Base-by-base conservation (phyloP, 1,284 basidiomycete species). In the Cryptococcus jaspeensis region DNA sequence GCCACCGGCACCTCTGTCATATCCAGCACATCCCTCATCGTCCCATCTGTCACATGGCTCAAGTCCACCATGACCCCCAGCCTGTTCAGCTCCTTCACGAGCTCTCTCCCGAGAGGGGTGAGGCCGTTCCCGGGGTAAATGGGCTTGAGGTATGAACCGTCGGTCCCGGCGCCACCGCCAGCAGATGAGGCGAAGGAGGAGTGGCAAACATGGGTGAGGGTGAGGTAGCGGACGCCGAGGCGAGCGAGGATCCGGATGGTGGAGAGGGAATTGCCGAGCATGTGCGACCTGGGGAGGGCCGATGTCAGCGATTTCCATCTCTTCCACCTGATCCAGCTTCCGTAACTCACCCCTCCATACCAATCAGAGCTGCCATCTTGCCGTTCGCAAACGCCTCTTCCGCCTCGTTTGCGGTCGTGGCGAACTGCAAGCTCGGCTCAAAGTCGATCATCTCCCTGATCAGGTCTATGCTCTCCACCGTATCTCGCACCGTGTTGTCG, bases 381-480 rank as follows among this genome's bases (percentile, higher is more conserved):
- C 87, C 83, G 11, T 79, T 69, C 9, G 66, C 67, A 39, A 90
- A 83, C 11, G 87, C 83, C 28, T 74, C 67, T 53, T 79, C 81
- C 60, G 90, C 81, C 75, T 32, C 28, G 9, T 32, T 9, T 9
- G 28, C 28, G 1, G 80, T 80, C 1, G 81, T 67, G 1, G 85
- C 83, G 37, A 84, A 78, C 55, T 82, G 77, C 28, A 32, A 32
- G 28, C 28, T 32, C 28, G 28, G 28, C 28, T 32, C 28, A 32
- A 32, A 32, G 71, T 81, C 78, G 52, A 93, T 89, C 36, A 92
- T 73, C 28, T 84, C 72, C 60, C 81, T 83, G 8, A 88, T 81
- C 9, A 91, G 81, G 66, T 93, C 91, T 56, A 93, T 89, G 70
- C 91, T 89, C 72, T 93, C 91, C n/a, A 93, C 78, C 0, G 90